A percentile compares a stretch with the other conserved stretches of the same genome.
Conservation (phyloP, 2,329 filamentous ascomycete species). For the Nothophoma quercina region DNA sequence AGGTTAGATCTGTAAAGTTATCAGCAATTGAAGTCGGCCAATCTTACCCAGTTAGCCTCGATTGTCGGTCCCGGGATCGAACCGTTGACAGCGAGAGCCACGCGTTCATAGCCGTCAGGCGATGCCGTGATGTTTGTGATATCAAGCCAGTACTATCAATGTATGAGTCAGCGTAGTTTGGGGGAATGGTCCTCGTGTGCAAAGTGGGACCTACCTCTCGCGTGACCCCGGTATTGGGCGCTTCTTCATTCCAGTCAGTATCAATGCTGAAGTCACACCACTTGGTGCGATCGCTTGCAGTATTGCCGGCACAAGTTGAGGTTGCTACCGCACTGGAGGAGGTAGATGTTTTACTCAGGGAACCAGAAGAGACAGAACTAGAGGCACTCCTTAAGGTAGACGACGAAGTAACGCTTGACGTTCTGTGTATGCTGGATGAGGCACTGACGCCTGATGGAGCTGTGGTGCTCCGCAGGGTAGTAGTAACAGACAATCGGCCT, state of each 20-base stretch:
- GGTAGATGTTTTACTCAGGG: no score
- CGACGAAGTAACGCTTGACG: no score
- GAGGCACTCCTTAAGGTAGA: no score
- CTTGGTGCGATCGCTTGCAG: slow-evolving; percentile 30
- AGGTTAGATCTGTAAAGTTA: neutral
- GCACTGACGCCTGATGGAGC: no score
- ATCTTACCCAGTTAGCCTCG: slow-evolving; percentile 64
- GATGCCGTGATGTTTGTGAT: slow-evolving; percentile 40
- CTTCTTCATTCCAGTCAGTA: slow-evolving; percentile 61
- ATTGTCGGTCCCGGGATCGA: slow-evolving; percentile 77
- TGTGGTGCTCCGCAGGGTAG: no score
- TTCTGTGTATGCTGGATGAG: neutral
- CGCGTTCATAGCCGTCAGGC: slow-evolving; percentile 72
- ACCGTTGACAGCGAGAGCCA: slow-evolving; percentile 79
- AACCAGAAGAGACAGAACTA: no score
- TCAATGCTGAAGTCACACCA: slow-evolving; percentile 59
- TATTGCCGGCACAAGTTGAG: slow-evolving; percentile 35
- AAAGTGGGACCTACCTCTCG: slow-evolving; percentile 60
- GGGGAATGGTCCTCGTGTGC: no score
- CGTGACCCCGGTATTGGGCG: slow-evolving; percentile 61
- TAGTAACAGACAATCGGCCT: no score
- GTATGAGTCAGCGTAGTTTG: neutral
- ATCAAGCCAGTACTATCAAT: slow-evolving; percentile 47
- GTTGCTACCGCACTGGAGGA: neutral
- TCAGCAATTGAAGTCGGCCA: slow-evolving; percentile 37